A percentile compares a stretch with the other conserved stretches of the same genome.
Evolutionary conservation across 2,329 filamentous ascomycete species (phyloP).

Genomic region (Diaporthe destruens): DNA sequence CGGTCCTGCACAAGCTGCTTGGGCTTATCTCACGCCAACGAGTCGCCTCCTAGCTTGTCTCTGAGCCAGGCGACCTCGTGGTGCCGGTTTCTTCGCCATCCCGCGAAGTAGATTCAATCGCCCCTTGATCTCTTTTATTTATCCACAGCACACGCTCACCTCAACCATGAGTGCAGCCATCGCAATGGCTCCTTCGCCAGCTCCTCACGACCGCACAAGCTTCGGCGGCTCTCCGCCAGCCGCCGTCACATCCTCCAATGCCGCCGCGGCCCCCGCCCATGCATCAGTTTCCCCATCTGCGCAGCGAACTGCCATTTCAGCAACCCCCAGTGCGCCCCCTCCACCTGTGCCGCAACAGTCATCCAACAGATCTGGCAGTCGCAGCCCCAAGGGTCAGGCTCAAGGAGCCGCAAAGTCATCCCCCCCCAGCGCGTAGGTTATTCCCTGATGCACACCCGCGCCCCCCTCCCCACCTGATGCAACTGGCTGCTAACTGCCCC

Average conservation of each 20-base stretch:
- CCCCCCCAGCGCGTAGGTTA: slow-evolving; percentile 70
- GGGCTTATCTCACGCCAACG: slow-evolving; percentile 40
- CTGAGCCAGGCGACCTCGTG: slow-evolving; percentile 18
- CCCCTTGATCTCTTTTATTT: background rate
- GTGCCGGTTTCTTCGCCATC: slow-evolving; percentile 18
- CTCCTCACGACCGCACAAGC: slow-evolving; percentile 73
- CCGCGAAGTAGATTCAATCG: slow-evolving; percentile 7
- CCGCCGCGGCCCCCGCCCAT: slow-evolving; percentile 49
- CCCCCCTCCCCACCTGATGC: slow-evolving; percentile 40
- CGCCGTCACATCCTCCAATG: slow-evolving; percentile 52
- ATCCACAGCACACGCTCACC: slow-evolving; percentile 34
- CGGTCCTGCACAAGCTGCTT: slow-evolving; percentile 38
- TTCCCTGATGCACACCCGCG: slow-evolving; percentile 24
- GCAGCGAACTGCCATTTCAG: slow-evolving; percentile 57
- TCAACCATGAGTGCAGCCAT: slow-evolving; percentile 76
- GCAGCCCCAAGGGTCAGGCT: slow-evolving; percentile 62
- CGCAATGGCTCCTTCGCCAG: slow-evolving; percentile 76
- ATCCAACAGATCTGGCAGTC: slow-evolving; percentile 61
- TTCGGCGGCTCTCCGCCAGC: slow-evolving; percentile 65
- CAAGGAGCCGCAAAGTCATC: slow-evolving; percentile 64
- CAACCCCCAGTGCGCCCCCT: slow-evolving; percentile 57
- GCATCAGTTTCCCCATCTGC: slow-evolving; percentile 58
- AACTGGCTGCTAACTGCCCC: slow-evolving; percentile 42
- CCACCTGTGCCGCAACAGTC: slow-evolving; percentile 44
- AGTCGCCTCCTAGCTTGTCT: slow-evolving; percentile 33